Evolutionary conservation across 2,329 filamentous ascomycete species (phyloP), one percentile per base, ranked within the genome.

Genomic region (Fusarium verrucosum): DNA sequence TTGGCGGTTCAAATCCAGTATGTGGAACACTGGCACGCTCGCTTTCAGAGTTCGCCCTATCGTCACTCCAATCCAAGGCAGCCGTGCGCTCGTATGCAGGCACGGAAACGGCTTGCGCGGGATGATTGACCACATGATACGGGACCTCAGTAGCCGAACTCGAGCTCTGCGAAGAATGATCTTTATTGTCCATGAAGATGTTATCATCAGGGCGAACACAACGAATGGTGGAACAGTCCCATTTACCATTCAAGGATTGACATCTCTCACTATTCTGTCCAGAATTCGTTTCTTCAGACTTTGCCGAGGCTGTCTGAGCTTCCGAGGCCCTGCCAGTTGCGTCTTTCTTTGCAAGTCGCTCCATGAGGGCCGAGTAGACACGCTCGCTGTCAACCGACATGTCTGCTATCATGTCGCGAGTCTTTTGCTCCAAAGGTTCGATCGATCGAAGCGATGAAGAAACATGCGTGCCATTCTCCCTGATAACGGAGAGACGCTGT

Each of bases 301-400:
- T 56, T 11, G 52, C 36, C n/a, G 58, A 38, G 14, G 19, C 20
- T 10, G 32, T 30, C 5, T 47, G 35, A 10, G 17, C 16, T 40
- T 33, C 32, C 4, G 19, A 5, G 51, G n/a, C 14, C 11, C 46
- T 40, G n/a, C 33, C n/a, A 11, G 32, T 32, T 2, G 33, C 11
- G 37, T 40, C 77, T 3, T 77, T 78, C 11, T 82, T 79, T 10
- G 80, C 74, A 37, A 87, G 74, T 30, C 81, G 79, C 60, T 84
- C 84, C 76, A 90, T 85, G n/a, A 91, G 76, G 2, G 87, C 88
- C 7, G 85, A 86, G 68, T 88, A 90, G 4, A 90, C 81, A 32
- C 83, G 81, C 35, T 87, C 81, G 57, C 85, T 87, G 54, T 88
- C 82, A 22, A 86, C 77, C 1, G 77, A 68, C 49, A 68, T 71